A percentile compares a stretch with the other conserved stretches of the same genome.
Evolutionary conservation across 192 early-diverging fungal genomes (phyloP).

Genomic region (Coemansia interrupta): DNA sequence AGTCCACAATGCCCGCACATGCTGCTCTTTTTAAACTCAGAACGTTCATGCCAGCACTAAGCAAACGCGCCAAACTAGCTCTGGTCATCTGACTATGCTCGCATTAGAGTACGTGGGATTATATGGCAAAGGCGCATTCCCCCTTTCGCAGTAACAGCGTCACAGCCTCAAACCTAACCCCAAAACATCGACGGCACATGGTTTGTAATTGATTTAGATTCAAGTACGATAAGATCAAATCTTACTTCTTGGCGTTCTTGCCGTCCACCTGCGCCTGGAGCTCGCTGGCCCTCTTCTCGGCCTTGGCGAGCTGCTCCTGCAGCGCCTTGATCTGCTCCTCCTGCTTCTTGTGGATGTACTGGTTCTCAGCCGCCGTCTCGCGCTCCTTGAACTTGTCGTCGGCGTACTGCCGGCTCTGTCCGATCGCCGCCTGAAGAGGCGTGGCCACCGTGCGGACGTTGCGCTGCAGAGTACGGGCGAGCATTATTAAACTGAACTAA

Average conservation of each 20-base stretch:
- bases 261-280: conserved; percentile 26
- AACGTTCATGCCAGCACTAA: no score
- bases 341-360: conserved; percentile 49
- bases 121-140: no score
- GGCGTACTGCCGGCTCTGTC: conserved; percentile 20
- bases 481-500: conserved; percentile 21
- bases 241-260: conserved; percentile 18
- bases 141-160: no score
- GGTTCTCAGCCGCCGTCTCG: conserved; percentile 50
- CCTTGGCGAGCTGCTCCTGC: conserved; percentile 30
- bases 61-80: no score
- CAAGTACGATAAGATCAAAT: not conserved
- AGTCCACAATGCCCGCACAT: no score
- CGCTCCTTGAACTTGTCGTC: conserved; percentile 48
- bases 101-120: no score
- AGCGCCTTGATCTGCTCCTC: conserved; percentile 33
- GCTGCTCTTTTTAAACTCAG: no score
- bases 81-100: no score
- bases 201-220: not conserved
- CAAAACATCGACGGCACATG: no score
- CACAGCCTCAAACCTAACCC: no score
- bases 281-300: conserved; percentile 30
- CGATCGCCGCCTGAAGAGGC: conserved; percentile 10
- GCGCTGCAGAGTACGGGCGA: conserved; percentile 35
- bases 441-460: conserved; percentile 4